Evolutionary conservation across 2,329 filamentous ascomycete species (phyloP), one percentile per base, ranked within the genome.

Genomic region (Monascus ruber): DNA sequence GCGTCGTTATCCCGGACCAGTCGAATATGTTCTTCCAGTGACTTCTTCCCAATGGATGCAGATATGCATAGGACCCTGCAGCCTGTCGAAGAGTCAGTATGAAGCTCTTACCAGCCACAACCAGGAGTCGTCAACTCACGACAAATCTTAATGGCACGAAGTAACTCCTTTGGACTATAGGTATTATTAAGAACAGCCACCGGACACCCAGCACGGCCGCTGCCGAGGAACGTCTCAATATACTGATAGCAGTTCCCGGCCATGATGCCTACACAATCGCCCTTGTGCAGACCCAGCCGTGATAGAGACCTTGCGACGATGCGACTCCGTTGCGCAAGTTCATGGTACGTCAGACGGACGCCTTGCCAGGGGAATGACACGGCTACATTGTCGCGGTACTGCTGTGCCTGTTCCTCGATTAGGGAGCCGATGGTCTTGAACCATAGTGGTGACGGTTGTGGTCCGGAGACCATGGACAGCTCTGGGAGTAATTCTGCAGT

Each of bases 181-280:
- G 54, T 58, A 31, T 52, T 62, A 39, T 60, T 62, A 35, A 62
- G 36, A 4, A 59, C 53, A 1, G 58, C 50, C 10, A 57, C 50
- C 3, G 53, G 51, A 39, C 52, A 56, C 4, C 58, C 58, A 27
- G 60, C 55, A 4, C 55, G 41, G 0, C 54, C 56, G 11, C 53
- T 59, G 17, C 52, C 63, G 6, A 65, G 35, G 63, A 84, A 82
- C 5, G 83, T 71, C n/a, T 79, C 70, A 11, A 81, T 17, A 17
- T 17, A 17, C 17, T 17, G 17, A 17, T 17, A 17, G 17, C 17
- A 17, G 17, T 17, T 48, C 1, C 70, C 63, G 51, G 79, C 79
- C 75, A 85, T 82, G 47, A 85, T 79, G 24, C 75, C 81, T 11
- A 85, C 70, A 25, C 79, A 69, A 52, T 85, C 81, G 33, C 80